Percentiles rank a stretch among this genome's conserved stretches.
phyloP scores from a whole-genome alignment of 371 early-diverging fungal genomes.

The Mucor sp. region DNA sequence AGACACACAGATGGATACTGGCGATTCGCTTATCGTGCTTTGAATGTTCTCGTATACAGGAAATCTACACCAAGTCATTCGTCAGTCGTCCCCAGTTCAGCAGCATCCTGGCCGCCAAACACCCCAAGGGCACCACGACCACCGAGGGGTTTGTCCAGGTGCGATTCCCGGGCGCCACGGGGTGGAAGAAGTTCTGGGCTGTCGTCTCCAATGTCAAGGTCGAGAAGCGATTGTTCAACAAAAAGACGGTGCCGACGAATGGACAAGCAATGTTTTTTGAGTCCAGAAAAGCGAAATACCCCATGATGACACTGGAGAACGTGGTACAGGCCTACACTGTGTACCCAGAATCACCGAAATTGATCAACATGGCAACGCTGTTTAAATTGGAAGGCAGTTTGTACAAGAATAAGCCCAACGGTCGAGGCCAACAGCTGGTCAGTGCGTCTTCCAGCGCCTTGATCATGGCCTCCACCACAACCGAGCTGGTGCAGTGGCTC shows the following conservation, averaged over 20 bases:
- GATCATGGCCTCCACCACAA: constrained; percentile 44
- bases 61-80: constrained; percentile 72
- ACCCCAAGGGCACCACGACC: background rate
- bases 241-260: constrained; percentile 48
- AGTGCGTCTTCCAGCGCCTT: constrained; percentile 31
- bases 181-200: constrained; percentile 68
- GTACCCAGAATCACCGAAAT: constrained; percentile 63
- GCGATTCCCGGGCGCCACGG: constrained; percentile 63
- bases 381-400: constrained; percentile 48
- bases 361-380: constrained; percentile 41
- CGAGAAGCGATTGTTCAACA: constrained; percentile 59
- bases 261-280: constrained; percentile 65
- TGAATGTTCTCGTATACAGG: constrained; percentile 74
- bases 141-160: constrained; percentile 56
- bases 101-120: background rate
- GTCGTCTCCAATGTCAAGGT: constrained; percentile 56
- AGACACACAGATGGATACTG: constrained; percentile 19
- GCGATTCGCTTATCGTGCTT: constrained; percentile 71
- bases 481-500: constrained; percentile 52
- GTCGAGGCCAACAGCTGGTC: constrained; percentile 20
- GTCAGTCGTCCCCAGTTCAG: constrained; percentile 41
- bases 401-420: constrained; percentile 15
- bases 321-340: constrained; percentile 74
- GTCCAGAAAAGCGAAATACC: constrained; percentile 60
- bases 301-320: constrained; percentile 56